A percentile compares a stretch with the other conserved stretches of the same genome.
These are phyloP conservation scores for Fusarium anguioides DNA, from an alignment of 2,329 filamentous ascomycete species.

Conservation along the genomic window DNA sequence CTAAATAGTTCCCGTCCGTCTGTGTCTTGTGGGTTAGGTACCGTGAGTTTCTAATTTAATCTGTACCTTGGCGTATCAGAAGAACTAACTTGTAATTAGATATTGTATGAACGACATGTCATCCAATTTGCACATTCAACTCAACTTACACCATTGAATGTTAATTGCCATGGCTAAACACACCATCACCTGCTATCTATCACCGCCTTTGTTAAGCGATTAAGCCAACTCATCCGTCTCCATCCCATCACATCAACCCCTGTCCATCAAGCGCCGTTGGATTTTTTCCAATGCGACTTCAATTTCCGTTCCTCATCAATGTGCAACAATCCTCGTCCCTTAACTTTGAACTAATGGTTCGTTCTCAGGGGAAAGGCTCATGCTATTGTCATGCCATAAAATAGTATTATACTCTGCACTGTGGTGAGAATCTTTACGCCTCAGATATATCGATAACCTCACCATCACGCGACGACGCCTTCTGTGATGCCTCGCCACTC, in stretches of 20 bases:
- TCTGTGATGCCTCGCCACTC: conserved; percentile 24
- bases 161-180: background rate
- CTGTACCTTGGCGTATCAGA: conserved; percentile 2
- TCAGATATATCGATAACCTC: conserved; percentile 5
- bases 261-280: conserved; percentile 28
- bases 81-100: background rate
- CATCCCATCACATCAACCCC: conserved; percentile 33
- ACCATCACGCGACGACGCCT: conserved; percentile 24
- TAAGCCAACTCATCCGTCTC: conserved; percentile 28
- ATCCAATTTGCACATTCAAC: background rate
- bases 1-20: conserved; percentile 23
- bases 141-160: background rate
- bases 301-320: conserved; percentile 25
- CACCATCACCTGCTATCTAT: conserved; percentile 11
- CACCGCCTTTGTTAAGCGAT: conserved; percentile 21
- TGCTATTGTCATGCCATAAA: conserved; percentile 13
- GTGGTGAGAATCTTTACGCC: background rate
- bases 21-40: background rate
- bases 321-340: conserved; percentile 8
- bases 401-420: background rate
- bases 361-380: conserved; percentile 12
- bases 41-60: conserved; percentile 20
- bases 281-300: conserved; percentile 27
- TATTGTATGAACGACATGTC: background rate
- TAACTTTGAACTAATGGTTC: background rate